Base-by-base conservation (phyloP, 805 yeast genomes). In the Kazachstania kunashirensis region DNA sequence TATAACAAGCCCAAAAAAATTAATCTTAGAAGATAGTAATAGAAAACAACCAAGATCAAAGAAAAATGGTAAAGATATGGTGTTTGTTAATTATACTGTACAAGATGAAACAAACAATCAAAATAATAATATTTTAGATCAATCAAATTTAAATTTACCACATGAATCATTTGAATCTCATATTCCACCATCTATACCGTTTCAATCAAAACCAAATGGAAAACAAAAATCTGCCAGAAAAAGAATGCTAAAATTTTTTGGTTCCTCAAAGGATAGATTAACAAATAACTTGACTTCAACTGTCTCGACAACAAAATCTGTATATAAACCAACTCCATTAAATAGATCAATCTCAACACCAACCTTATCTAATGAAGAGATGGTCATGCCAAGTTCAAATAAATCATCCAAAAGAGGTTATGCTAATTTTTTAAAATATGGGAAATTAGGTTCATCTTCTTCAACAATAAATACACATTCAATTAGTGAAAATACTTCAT, bases 51-150 rank as follows among this genome's bases (percentile, higher is more conserved):
- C 38, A 11, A 43, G 42, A 15, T 27, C 40, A 10, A 49, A 41
- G n/a, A 49, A 47, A 19, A 49, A 41, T 24, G 40, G 44, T 11
- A 52, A 55, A 12, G 53, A 49, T 20, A 55, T 57, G 58, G 59
- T 55, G 5, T 57, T 57, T 37, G 62, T 57, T 7, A 57, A 57
- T 40, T 57, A 55, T 34, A 55, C 60, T 14, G 60, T 57, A 7
- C 59, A 55, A 30, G 59, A 55, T 24, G 43, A 29, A 8, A 15
- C 13, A 11, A 28, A 34, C 16, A 27, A 36, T 4, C 16, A 33
- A 5, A 34, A 29, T 23, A 14, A 28, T 13, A 17, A 16, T 16
- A 21, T 23, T 9, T 11, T 23, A 11, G 11, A 9, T 15, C 17
- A n/a, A 6, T n/a, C 21, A 2, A 13, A 29, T n/a, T n/a, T n/a